These are phyloP conservation scores for Flaveria robusta DNA, from an alignment of 129 eudicot species.

Conservation along the genomic window DNA sequence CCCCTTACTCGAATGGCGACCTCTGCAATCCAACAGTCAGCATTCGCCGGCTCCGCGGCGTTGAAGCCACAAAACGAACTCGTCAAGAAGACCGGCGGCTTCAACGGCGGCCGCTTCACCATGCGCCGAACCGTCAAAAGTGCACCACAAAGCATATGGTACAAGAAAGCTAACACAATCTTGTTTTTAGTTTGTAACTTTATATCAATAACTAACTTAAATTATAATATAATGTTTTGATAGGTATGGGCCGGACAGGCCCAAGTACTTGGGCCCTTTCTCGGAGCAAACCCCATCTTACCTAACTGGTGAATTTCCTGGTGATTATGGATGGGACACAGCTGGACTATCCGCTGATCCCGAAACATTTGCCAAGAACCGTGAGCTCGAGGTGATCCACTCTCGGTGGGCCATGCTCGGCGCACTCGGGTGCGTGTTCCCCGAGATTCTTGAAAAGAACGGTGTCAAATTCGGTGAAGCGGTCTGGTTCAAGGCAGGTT, in stretches of 20 bases:
- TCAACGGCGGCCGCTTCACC: conserved; percentile 54
- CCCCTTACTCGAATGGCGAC: conserved; percentile 41
- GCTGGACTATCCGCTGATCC: conserved; percentile 76
- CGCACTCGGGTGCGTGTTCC: conserved; percentile 77
- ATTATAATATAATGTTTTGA: neutral
- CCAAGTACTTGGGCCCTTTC: conserved; percentile 77
- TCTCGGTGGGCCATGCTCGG: conserved; percentile 80
- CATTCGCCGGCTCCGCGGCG: conserved; percentile 48
- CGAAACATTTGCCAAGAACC: conserved; percentile 78
- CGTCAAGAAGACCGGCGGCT: conserved; percentile 46
- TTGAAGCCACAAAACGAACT: conserved; percentile 44
- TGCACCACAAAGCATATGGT: conserved; percentile 66
- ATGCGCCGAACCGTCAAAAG: conserved; percentile 70
- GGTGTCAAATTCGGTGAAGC: conserved; percentile 70
- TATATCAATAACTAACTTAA: no score
- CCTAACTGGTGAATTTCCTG: conserved; percentile 77
- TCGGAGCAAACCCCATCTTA: conserved; percentile 76
- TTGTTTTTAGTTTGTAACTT: neutral
- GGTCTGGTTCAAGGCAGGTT: conserved; percentile 75
- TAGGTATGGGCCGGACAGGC: conserved; percentile 76
- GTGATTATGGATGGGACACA: conserved; percentile 87
- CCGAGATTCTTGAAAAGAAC: conserved; percentile 62
- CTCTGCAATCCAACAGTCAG: conserved; percentile 54
- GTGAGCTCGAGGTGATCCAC: conserved; percentile 83
- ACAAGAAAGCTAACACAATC: neutral